Conservation (phyloP, 148 eudicot species). For the Fagopyrum homotropicum region DNA sequence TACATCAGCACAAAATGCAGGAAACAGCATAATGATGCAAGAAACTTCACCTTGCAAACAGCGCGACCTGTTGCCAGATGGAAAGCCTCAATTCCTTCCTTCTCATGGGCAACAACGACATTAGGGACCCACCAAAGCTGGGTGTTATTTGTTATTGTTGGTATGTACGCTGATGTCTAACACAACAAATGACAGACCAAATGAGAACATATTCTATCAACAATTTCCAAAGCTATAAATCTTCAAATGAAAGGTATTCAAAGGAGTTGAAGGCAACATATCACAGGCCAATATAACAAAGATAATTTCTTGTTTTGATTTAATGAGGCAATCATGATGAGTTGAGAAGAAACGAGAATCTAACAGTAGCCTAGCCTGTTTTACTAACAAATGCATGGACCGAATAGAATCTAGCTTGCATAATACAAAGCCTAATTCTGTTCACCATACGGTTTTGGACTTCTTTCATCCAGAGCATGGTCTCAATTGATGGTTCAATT, state of each 20-base stretch:
- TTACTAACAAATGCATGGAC: background rate
- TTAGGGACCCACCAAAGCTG: conserved; percentile 99
- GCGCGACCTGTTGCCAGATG: conserved; percentile 98
- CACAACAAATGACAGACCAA: conserved; percentile 16
- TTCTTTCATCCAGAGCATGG: background rate
- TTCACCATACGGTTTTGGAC: background rate
- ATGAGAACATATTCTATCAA: conserved; percentile 7
- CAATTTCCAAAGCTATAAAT: background rate
- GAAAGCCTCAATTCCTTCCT: conserved; percentile 97
- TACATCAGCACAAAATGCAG: background rate
- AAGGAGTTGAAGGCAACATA: background rate
- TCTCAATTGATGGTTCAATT: too few species aligned
- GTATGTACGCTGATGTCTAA: conserved; percentile 68
- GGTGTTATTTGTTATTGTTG: conserved; percentile 90
- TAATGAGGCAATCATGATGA: background rate
- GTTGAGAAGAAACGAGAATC: background rate
- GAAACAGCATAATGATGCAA: background rate
- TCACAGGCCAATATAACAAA: background rate
- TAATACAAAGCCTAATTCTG: background rate
- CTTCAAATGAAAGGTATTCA: background rate
- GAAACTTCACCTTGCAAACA: conserved; percentile 65
- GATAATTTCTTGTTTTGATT: background rate
- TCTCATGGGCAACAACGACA: conserved; percentile 92
- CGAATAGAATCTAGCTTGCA: background rate
- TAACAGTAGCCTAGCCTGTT: background rate